A percentile compares a stretch with the other conserved stretches of the same genome.
Conservation (phyloP, 768 basidiomycete species). For the Calvatia gigantea region DNA sequence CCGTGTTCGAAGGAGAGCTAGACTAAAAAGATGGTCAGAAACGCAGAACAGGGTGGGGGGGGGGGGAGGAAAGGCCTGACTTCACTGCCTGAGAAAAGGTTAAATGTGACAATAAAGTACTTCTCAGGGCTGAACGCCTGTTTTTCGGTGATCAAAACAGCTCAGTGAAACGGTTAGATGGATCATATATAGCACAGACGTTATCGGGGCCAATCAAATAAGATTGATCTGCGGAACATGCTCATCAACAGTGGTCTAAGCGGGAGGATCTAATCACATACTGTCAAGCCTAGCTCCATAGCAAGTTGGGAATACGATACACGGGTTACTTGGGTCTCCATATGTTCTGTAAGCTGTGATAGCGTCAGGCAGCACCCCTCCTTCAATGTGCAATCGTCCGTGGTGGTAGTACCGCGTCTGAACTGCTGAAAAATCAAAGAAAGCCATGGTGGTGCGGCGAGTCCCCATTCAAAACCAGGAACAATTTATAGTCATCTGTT, state of each 20-base stretch:
- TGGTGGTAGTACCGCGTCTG: conserved; percentile 47
- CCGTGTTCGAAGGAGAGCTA: conserved; percentile 61
- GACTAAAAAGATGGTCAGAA: conserved; percentile 33
- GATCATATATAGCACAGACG: conserved; percentile 30
- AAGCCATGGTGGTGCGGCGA: not conserved
- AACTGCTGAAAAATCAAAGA: conserved; percentile 2
- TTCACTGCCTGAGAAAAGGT: conserved; percentile 58
- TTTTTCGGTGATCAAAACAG: not conserved
- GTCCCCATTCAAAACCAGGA: not conserved
- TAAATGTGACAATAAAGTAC: conserved; percentile 55
- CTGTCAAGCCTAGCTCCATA: conserved; percentile 53
- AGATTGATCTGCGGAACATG: conserved; percentile 31
- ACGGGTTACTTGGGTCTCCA: conserved; percentile 48
- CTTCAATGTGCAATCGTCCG: conserved; percentile 48
- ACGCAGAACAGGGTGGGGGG: not conserved
- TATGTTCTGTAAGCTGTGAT: conserved; percentile 56
- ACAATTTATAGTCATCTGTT: not conserved
- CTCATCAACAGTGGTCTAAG: not conserved
- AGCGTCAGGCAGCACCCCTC: conserved; percentile 53
- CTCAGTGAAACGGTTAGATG: not conserved
- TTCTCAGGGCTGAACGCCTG: conserved; percentile 48
- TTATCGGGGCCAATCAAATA: conserved; percentile 50
- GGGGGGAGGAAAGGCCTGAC: conserved; percentile 23
- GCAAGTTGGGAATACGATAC: conserved; percentile 55
- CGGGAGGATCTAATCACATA: conserved; percentile 20